Base-by-base conservation (phyloP, 768 basidiomycete species). In the Sporobolomyces phaffii region DNA sequence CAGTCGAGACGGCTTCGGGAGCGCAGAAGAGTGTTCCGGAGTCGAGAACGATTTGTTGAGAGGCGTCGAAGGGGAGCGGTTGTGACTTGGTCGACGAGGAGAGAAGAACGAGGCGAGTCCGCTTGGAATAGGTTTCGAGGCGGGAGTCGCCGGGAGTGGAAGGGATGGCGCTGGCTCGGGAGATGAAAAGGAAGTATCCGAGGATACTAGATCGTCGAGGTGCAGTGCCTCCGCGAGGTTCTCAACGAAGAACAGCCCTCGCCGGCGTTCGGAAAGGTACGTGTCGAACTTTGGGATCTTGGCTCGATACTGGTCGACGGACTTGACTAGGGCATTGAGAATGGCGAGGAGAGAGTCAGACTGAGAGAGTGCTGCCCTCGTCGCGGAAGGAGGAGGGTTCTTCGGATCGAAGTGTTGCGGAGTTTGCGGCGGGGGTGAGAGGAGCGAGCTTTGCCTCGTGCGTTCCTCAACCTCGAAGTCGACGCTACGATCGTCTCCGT, bases 191-290 rank as follows among this genome's bases (percentile, higher is more conserved):
- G 38, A 41, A 24, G 6, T 28, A 10, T 28, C 36, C 50, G 72
- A 52, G 56, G 74, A 50, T 7, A 36, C 66, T 44, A 60, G 50
- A 17, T 91, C 79, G 18, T 81, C 82, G 50, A 91, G 80, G 49
- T 82, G 87, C 64, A 97, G 80, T 5, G 93, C 93, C 73, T 97
- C 94, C 40, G 86, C 88, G 40, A 96, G 79, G 75, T 92, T 92
- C 78, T 96, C 92, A 5, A 88, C 87, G 77, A 94, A 96, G 22
- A 94, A 78, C 13, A 98, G 81, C 2, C 92, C 93, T 75, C 87
- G 88, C 22, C 94, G 83, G 40, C 94, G 84, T 78, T 98, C 90
- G 2, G 85, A 77, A 4, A 98, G 83, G 74, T 84, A 89, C 74
- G 83, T 83, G 79, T 97, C 91, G 75, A 97, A 96, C 50, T 86